Evolutionary conservation across 2,329 filamentous ascomycete genomes (phyloP).

Genomic region (Penicillium brevicompactum): DNA sequence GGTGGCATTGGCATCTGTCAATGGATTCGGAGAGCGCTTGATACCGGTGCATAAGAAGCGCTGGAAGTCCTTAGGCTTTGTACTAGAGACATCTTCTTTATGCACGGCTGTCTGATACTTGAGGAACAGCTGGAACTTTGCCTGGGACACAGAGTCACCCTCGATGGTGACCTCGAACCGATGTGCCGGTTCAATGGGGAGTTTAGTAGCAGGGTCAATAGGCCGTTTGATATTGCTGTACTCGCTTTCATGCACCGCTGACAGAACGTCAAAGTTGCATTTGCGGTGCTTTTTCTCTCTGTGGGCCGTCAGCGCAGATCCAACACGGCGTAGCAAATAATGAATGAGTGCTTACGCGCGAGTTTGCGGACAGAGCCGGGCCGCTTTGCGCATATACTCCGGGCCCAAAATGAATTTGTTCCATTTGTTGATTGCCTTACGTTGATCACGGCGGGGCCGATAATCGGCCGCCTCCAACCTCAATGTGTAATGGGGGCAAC

Average conservation of each 20-base stretch:
- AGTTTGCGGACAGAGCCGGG: slow-evolving; percentile 47
- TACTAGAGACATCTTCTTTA: slow-evolving; percentile 47
- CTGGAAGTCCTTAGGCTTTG: slow-evolving; percentile 48
- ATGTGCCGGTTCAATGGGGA: slow-evolving; percentile 51
- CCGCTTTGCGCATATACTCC: slow-evolving; percentile 50
- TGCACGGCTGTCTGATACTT: slow-evolving; percentile 52
- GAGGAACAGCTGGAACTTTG: slow-evolving; percentile 51
- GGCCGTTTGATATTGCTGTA: slow-evolving; percentile 47
- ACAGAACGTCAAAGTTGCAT: slow-evolving; percentile 46
- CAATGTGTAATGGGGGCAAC: slow-evolving; percentile 78
- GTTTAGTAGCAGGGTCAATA: slow-evolving; percentile 46
- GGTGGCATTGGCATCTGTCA: slow-evolving; percentile 33
- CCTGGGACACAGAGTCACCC: slow-evolving; percentile 48
- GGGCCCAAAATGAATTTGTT: slow-evolving; percentile 50
- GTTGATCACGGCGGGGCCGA: slow-evolving; percentile 49
- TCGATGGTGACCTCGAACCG: slow-evolving; percentile 53
- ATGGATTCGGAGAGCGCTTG: slow-evolving; percentile 36
- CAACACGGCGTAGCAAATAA: background rate
- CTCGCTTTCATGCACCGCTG: slow-evolving; percentile 48
- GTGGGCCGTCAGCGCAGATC: slow-evolving; percentile 11
- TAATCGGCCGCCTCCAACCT: slow-evolving; percentile 48
- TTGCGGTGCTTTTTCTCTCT: slow-evolving; percentile 49
- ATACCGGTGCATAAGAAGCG: slow-evolving; percentile 52
- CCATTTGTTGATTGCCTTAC: slow-evolving; percentile 51
- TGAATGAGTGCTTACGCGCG: slow-evolving; percentile 41